Conservation (phyloP, 1,284 basidiomycete species). For the Papiliotrema flavescens region DNA sequence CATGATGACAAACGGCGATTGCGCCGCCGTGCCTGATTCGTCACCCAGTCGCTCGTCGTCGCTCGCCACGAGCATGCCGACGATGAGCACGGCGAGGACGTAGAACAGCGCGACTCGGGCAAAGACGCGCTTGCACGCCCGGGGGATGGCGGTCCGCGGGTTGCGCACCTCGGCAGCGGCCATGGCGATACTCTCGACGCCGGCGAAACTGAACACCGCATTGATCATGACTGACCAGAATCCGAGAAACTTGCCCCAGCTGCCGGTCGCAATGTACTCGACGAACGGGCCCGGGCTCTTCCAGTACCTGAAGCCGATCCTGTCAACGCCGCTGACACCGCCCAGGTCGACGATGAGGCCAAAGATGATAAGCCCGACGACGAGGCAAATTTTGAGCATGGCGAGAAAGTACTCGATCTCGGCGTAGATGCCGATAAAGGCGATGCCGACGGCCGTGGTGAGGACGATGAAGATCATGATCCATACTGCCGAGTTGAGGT, state of each 20-base stretch:
- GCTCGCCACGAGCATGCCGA: slow-evolving; percentile 69
- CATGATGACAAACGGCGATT: slow-evolving; percentile 74
- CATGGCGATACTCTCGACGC: slow-evolving; percentile 30
- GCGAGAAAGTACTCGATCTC: slow-evolving; percentile 72
- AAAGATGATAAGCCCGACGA: slow-evolving; percentile 56
- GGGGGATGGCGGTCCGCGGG: slow-evolving; percentile 27
- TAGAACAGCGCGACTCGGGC: slow-evolving; percentile 53
- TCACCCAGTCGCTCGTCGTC: slow-evolving; percentile 48
- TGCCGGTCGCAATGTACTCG: slow-evolving; percentile 5
- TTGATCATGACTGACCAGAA: slow-evolving; percentile 27
- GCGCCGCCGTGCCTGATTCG: slow-evolving; percentile 25
- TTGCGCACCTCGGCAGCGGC: slow-evolving; percentile 35
- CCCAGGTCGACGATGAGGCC: slow-evolving; percentile 59
- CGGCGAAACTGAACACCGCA: slow-evolving; percentile 33
- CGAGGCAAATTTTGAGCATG: slow-evolving; percentile 70
- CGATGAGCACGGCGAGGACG: slow-evolving; percentile 54
- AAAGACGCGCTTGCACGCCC: slow-evolving; percentile 53
- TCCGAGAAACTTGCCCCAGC: background rate
- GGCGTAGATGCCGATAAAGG: slow-evolving; percentile 46
- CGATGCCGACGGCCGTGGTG: slow-evolving; percentile 12
- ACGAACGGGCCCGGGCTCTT: slow-evolving; percentile 41
- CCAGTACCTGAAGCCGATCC: slow-evolving; percentile 46
- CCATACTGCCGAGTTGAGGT: slow-evolving; percentile 13
- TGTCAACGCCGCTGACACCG: slow-evolving; percentile 30
- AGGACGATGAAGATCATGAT: slow-evolving; percentile 21